Base-by-base conservation (phyloP, 768 basidiomycete genomes). In the Lentinus tigrinus region DNA sequence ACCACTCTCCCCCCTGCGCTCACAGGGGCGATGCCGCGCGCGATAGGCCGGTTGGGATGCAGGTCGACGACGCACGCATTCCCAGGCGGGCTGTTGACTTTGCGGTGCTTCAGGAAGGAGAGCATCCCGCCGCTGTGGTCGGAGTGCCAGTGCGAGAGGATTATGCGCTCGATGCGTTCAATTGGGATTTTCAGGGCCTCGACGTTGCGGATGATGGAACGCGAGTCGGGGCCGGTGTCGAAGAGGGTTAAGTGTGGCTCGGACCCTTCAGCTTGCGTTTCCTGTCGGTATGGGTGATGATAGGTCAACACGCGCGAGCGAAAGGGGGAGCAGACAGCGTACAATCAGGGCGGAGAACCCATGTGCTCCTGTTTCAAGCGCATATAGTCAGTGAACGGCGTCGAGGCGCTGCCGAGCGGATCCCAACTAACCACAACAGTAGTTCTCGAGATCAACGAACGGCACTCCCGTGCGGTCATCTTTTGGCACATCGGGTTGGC, bases 341-440 rank as follows among this genome's bases (percentile, higher is more conserved):
- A 91, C 91, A 62, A 95, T 85, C 46, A 93, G 75, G 31, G 84
- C 85, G n/a, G 91, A 82, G 64, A 94, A 88, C 1, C 92, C 92
- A 73, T 94, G 92, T 1, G 91, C 91, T 4, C 90, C 90, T 86
- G 48, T n/a, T 14, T 39, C 27, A 26, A 24, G 3, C 31, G 37
- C 38, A 4, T 27, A 10, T 31, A 31, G 44, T 19, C 23, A 47
- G 44, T 16, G 42, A 37, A 10, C 24, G 58, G 63, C 27, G 55
- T 17, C 0, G 17, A n/a, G 19, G 21, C 26, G 8, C 1, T 0
- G 13, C 28, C 16, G 43, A 31, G 10, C 0, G 34, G n/a, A 40
- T 40, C 39, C 21, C 7, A 69, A 75, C 83, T 57, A 77, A 87
- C 76, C 88, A 77, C 84, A 85, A 61, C 84, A 85, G 68, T 86